A percentile compares a stretch with the other conserved stretches of the same genome.
Conservation (phyloP, 1,139 yeast species). For the Debaryomyces udenii region DNA sequence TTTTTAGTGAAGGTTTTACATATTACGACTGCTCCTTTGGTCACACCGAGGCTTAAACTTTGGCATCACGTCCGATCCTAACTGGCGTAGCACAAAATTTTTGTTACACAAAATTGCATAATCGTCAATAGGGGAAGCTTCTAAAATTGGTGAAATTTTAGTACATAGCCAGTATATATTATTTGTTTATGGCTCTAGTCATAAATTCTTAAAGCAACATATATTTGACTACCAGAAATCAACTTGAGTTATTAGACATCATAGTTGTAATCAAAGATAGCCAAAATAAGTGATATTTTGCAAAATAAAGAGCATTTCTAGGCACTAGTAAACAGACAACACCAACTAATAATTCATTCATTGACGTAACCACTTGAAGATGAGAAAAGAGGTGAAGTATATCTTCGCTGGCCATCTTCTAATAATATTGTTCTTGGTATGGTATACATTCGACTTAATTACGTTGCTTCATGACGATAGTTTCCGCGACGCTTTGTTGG, state of each 20-base stretch:
- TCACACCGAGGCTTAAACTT: neutral
- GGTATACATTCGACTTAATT: constrained; percentile 72
- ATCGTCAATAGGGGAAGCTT: constrained; percentile 6
- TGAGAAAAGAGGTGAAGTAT: constrained; percentile 64
- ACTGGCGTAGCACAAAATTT: constrained; percentile 8
- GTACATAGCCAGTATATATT: constrained; percentile 3
- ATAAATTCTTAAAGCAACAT: neutral
- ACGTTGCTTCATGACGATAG: constrained; percentile 77
- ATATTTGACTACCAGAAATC: too few relatives aligned
- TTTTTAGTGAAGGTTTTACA: too few relatives aligned
- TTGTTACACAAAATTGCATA: constrained; percentile 5
- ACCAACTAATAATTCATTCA: constrained; percentile 8
- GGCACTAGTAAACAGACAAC: neutral
- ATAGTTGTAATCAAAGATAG: neutral
- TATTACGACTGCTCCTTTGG: too few relatives aligned
- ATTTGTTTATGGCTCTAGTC: neutral
- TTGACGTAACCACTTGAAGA: constrained; percentile 15
- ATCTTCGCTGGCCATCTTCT: constrained; percentile 60
- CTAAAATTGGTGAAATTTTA: constrained; percentile 1
- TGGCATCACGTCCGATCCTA: neutral
- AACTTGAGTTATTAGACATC: neutral
- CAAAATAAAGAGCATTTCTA: neutral
- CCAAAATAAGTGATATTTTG: too few relatives aligned
- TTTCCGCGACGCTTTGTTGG: constrained; percentile 60
- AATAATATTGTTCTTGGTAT: constrained; percentile 58